Evolutionary conservation across 441 rosid species (phyloP).

Genomic region (Bruguiera hainesii): DNA sequence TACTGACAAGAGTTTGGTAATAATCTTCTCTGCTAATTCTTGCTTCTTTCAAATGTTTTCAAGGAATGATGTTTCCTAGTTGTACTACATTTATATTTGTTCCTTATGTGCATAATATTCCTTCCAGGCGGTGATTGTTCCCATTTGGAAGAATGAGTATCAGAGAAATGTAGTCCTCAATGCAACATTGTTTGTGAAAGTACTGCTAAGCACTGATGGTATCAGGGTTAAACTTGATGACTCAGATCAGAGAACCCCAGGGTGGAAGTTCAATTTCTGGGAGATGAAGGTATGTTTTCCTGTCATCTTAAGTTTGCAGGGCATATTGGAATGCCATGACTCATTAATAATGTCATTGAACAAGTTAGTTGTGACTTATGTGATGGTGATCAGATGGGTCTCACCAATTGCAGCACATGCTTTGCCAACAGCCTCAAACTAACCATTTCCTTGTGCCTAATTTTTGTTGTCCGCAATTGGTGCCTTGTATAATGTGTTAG

Average conservation of each 20-base stretch:
- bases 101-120: slow-evolving; percentile 14
- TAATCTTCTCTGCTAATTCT: slow-evolving; percentile 51
- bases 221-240: slow-evolving; percentile 82
- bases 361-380: neutral
- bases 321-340: neutral
- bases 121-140: slow-evolving; percentile 71
- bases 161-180: slow-evolving; percentile 67
- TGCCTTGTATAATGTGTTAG: too few relatives aligned
- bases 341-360: neutral
- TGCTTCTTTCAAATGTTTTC: neutral
- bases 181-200: slow-evolving; percentile 66
- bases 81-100: neutral
- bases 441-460: neutral
- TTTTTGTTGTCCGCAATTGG: neutral
- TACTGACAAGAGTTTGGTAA: slow-evolving; percentile 47
- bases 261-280: slow-evolving; percentile 97
- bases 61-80: neutral
- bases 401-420: neutral
- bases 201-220: slow-evolving; percentile 54
- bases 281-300: slow-evolving; percentile 71
- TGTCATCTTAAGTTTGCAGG: too few relatives aligned
- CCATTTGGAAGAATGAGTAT: slow-evolving; percentile 78
- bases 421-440: neutral
- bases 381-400: neutral
- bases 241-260: slow-evolving; percentile 72